phyloP scores from a whole-genome alignment of 768 basidiomycete genomes.

The Boletus sp. region DNA sequence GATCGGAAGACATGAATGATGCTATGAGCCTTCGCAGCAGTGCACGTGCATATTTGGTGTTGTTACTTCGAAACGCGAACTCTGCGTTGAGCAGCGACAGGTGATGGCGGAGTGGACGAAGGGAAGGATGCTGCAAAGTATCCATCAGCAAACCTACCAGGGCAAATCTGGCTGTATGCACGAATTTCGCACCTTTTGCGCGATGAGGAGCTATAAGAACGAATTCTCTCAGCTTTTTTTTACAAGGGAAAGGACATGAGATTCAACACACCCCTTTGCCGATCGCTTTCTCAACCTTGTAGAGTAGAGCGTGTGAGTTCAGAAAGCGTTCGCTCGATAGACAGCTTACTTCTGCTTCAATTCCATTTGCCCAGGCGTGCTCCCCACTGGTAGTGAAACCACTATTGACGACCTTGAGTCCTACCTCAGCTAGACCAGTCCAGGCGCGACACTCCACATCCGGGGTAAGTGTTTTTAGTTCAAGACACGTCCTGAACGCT shows the following conservation, averaged over 20 bases:
- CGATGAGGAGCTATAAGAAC: constrained; percentile 43
- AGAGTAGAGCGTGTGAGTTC: background rate
- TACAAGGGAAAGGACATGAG: background rate
- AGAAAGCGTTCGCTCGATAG: background rate
- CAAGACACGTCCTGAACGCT: constrained; percentile 56
- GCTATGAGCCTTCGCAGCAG: constrained; percentile 52
- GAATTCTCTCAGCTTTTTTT: background rate
- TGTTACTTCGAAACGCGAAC: constrained; percentile 44
- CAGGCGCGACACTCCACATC: constrained; percentile 69
- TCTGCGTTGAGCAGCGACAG: constrained; percentile 61
- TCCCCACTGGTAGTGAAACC: constrained; percentile 38
- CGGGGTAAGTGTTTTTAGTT: constrained; percentile 46
- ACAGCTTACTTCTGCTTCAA: constrained; percentile 50
- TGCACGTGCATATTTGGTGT: constrained; percentile 57
- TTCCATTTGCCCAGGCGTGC: constrained; percentile 44
- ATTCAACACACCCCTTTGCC: constrained; percentile 60
- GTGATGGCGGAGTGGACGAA: constrained; percentile 57
- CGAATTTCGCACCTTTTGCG: constrained; percentile 51
- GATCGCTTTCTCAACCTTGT: constrained; percentile 58
- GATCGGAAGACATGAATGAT: constrained; percentile 44
- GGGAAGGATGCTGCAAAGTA: constrained; percentile 53
- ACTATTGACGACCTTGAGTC: constrained; percentile 51
- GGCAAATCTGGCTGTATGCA: constrained; percentile 5
- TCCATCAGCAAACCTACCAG: constrained; percentile 1
- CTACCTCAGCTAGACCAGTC: constrained; percentile 66